Percentiles rank a stretch among this genome's conserved stretches.
Evolutionary conservation across 73 alveolate species (phyloP).

Genomic region (Tetrahymena malaccensis): DNA sequence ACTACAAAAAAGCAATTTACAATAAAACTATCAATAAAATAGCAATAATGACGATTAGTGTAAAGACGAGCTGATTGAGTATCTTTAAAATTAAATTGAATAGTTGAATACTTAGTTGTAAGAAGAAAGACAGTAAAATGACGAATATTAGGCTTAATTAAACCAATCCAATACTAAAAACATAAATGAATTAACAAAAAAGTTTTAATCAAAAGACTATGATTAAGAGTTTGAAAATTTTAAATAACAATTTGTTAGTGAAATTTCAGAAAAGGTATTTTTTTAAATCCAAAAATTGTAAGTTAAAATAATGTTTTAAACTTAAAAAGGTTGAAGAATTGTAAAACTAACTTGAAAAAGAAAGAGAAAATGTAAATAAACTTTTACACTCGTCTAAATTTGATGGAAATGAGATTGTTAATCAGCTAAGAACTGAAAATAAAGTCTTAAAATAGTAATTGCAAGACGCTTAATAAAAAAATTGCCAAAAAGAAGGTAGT

Average conservation of each 20-base stretch:
- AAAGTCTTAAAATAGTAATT: not conserved
- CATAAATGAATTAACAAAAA: not conserved
- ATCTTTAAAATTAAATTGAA: not conserved
- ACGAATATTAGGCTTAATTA: not conserved
- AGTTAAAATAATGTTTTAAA: not conserved
- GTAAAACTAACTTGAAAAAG: not conserved
- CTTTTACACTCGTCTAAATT: not conserved
- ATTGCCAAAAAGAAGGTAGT: not conserved
- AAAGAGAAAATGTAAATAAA: not conserved
- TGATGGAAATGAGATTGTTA: not conserved
- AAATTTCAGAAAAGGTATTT: not conserved
- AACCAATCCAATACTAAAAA: not conserved
- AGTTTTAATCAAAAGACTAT: not conserved
- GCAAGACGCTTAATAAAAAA: not conserved
- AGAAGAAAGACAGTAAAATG: not conserved
- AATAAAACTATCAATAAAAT: not conserved
- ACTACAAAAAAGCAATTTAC: not conserved
- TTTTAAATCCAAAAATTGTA: not conserved
- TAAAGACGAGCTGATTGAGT: not conserved
- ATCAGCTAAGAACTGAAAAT: not conserved
- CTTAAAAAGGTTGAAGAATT: not conserved
- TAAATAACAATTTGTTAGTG: not conserved
- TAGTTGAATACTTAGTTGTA: not conserved
- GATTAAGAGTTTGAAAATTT: not conserved
- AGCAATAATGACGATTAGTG: not conserved